A percentile compares a stretch with the other conserved stretches of the same genome.
phyloP scores from a whole-genome alignment of 305 asterid species.

The Coffea humblotiana region DNA sequence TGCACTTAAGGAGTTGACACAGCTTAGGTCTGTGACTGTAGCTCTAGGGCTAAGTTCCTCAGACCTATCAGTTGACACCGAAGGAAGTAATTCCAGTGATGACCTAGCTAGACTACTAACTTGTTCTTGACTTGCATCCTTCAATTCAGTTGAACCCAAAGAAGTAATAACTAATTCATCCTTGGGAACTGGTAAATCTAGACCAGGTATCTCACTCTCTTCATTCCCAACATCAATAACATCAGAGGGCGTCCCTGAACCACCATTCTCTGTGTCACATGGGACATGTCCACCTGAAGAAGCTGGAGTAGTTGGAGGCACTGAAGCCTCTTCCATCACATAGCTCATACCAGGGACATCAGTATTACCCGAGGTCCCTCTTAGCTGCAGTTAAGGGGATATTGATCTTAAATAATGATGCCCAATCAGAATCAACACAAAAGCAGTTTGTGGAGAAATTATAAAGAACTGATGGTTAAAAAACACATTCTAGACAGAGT shows the following conservation, averaged over 20 bases:
- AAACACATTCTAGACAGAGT: background rate
- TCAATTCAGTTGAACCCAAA: slow-evolving; percentile 51
- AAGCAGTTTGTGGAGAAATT: background rate
- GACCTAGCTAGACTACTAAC: slow-evolving; percentile 41
- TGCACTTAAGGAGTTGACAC: slow-evolving; percentile 58
- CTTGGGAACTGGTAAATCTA: slow-evolving; percentile 52
- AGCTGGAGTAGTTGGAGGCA: slow-evolving; percentile 37
- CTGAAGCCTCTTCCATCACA: slow-evolving; percentile 44
- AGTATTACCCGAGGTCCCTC: slow-evolving; percentile 27
- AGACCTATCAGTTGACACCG: slow-evolving; percentile 69
- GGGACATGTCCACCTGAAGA: slow-evolving; percentile 45
- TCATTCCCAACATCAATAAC: slow-evolving; percentile 41
- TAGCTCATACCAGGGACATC: slow-evolving; percentile 19
- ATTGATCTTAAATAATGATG: slow-evolving; percentile 22
- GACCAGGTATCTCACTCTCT: slow-evolving; percentile 79
- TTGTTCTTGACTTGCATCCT: slow-evolving; percentile 54
- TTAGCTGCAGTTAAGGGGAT: slow-evolving; percentile 45
- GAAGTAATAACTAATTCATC: slow-evolving; percentile 39
- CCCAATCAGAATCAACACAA: slow-evolving; percentile 7
- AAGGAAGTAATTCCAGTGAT: slow-evolving; percentile 55
- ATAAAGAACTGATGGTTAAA: background rate
- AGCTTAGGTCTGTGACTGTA: slow-evolving; percentile 55
- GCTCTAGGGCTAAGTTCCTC: slow-evolving; percentile 97
- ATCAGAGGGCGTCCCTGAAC: slow-evolving; percentile 42
- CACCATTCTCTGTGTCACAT: slow-evolving; percentile 45